A percentile compares a stretch with the other conserved stretches of the same genome.
Evolutionary conservation across 192 early-diverging fungal species (phyloP).

Genomic region (Coemansia sp.): DNA sequence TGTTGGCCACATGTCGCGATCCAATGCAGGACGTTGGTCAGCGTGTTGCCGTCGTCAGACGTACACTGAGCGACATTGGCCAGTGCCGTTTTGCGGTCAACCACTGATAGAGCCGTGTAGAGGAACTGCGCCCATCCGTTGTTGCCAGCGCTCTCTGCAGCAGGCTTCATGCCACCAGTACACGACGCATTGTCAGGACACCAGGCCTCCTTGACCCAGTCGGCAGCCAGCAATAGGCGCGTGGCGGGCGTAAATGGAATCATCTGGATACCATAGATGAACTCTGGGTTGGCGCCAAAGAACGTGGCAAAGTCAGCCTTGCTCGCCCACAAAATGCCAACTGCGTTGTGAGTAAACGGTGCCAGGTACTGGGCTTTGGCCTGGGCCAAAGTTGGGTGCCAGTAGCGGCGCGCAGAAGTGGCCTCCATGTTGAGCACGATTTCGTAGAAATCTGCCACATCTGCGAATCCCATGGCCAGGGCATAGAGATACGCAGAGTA

Average conservation of each 20-base stretch:
- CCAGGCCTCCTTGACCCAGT: conserved; percentile 53
- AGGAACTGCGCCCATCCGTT: conserved; percentile 51
- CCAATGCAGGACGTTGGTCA: conserved; percentile 55
- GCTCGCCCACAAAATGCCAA: conserved; percentile 54
- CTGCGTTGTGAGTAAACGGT: conserved; percentile 39
- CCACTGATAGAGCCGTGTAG: conserved; percentile 45
- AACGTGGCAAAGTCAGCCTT: conserved; percentile 52
- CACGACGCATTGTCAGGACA: conserved; percentile 25
- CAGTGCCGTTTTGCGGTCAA: conserved; percentile 43
- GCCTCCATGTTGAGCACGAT: conserved; percentile 54
- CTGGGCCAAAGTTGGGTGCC: conserved; percentile 45
- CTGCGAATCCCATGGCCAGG: conserved; percentile 26
- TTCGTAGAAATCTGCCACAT: conserved; percentile 45
- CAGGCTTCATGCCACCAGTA: conserved; percentile 40
- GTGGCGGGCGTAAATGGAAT: conserved; percentile 55
- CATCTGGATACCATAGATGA: conserved; percentile 58
- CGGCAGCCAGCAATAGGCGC: conserved; percentile 21
- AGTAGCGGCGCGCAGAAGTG: conserved; percentile 48
- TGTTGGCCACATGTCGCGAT: conserved; percentile 44
- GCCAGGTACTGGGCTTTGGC: conserved; percentile 28
- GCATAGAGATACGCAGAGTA: conserved; percentile 54
- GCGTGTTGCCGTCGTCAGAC: conserved; percentile 56
- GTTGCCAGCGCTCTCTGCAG: conserved; percentile 20
- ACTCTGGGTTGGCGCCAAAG: conserved; percentile 51
- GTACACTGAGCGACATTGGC: conserved; percentile 17